A percentile compares a stretch with the other conserved stretches of the same genome.
Conservation (phyloP, 2,329 filamentous ascomycete genomes). For the Fragosphaeria purpurea region DNA sequence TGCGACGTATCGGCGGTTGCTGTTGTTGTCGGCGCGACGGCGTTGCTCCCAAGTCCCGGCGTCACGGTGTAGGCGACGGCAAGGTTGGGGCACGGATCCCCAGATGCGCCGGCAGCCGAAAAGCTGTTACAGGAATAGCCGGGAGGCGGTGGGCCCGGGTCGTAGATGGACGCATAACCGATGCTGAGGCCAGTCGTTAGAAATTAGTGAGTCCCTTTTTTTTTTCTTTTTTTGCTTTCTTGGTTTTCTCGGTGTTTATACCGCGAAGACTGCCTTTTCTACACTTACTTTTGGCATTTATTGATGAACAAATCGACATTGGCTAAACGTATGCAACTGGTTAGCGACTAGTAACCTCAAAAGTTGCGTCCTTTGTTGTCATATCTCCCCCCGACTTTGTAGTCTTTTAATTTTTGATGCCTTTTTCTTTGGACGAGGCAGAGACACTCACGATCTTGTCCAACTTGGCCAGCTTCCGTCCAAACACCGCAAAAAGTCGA, state of each 20-base stretch:
- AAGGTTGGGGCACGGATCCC: conserved; percentile 1
- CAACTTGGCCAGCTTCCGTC: conserved; percentile 17
- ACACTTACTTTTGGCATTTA: conserved; percentile 37
- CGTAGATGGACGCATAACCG: conserved; percentile 20
- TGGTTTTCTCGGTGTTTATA: too few relatives aligned
- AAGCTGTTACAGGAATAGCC: conserved; percentile 18
- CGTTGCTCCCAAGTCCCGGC: not conserved
- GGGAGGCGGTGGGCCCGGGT: conserved; percentile 26
- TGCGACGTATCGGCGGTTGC: not conserved
- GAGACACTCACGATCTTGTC: conserved; percentile 35
- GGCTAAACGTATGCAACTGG: conserved; percentile 23
- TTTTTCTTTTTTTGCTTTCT: too few relatives aligned
- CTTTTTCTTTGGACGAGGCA: too few relatives aligned
- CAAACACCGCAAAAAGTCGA: conserved; percentile 38
- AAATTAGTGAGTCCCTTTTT: too few relatives aligned
- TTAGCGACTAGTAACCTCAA: not conserved
- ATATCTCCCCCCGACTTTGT: too few relatives aligned
- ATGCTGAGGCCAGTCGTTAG: conserved; percentile 14
- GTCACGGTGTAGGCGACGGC: not conserved
- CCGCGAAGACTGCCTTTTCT: too few relatives aligned
- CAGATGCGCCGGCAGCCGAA: conserved; percentile 3
- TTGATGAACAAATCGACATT: conserved; percentile 42
- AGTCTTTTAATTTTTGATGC: too few relatives aligned
- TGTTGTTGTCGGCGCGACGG: not conserved
- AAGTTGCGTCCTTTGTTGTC: too few relatives aligned